These are phyloP conservation scores for Hibiscus syriacus DNA, from an alignment of 345 rosid species.

Conservation along the genomic window DNA sequence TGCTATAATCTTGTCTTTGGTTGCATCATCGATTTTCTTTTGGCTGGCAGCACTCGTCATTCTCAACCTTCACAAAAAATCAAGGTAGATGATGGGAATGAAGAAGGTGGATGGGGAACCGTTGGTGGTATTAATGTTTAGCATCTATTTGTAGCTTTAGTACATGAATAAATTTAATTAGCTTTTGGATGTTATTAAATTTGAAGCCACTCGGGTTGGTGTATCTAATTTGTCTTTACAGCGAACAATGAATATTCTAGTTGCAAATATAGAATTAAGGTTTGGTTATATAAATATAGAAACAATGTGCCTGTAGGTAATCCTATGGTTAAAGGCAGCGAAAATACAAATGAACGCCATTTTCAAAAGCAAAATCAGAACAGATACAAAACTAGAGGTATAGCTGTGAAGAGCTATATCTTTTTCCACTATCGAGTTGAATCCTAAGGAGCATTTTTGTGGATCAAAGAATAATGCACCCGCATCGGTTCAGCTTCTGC, in stretches of 20 bases:
- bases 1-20: conserved; percentile 22
- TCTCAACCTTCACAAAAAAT: conserved; percentile 26
- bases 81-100: neutral
- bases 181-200: neutral
- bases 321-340: neutral
- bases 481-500: conserved; percentile 28
- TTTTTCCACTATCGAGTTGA: neutral
- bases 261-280: too few relatives aligned
- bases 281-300: too few relatives aligned
- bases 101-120: neutral
- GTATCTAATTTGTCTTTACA: neutral
- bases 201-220: neutral
- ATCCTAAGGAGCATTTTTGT: neutral
- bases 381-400: neutral
- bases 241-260: neutral
- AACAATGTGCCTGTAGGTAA: neutral
- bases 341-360: neutral
- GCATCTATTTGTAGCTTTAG: neutral
- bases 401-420: neutral
- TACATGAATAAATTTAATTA: neutral
- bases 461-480: conserved; percentile 23
- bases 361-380: conserved; percentile 7
- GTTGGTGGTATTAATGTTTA: neutral
- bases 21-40: too few relatives aligned
- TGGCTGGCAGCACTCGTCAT: conserved; percentile 26